Conservation (phyloP, 805 yeast species). For the Saturnispora sekii region DNA sequence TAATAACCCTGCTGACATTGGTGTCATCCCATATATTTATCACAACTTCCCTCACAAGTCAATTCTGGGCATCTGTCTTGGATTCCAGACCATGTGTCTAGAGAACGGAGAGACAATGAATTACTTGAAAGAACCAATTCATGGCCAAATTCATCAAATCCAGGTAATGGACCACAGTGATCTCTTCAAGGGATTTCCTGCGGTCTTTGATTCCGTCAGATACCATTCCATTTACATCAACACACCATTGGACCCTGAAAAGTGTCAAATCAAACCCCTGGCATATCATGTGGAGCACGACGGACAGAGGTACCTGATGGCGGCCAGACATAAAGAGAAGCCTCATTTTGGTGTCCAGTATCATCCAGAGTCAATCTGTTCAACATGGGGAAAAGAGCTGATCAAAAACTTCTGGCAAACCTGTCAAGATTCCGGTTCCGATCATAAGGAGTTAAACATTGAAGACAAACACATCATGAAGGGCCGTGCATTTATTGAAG, state of each 20-base stretch:
- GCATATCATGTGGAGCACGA: constrained; percentile 45
- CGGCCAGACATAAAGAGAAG: constrained; percentile 44
- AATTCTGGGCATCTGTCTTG: constrained; percentile 84
- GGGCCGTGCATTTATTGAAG: constrained; percentile 18
- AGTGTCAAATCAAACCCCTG: constrained; percentile 37
- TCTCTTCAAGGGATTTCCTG: constrained; percentile 34
- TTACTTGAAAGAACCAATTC: constrained; percentile 52
- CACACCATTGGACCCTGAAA: constrained; percentile 9
- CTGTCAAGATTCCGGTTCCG: constrained; percentile 23
- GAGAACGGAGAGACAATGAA: constrained; percentile 45
- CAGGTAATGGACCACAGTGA: constrained; percentile 19
- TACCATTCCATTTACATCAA: constrained; percentile 75
- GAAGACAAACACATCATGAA: constrained; percentile 19
- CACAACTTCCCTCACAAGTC: constrained; percentile 39
- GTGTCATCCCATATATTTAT: constrained; percentile 55
- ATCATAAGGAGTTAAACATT: constrained; percentile 9
- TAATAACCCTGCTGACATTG: constrained; percentile 48
- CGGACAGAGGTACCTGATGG: constrained; percentile 53
- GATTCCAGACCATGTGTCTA: constrained; percentile 75
- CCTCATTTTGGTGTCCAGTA: constrained; percentile 95
- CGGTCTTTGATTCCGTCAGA: constrained; percentile 58
- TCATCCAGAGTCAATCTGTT: constrained; percentile 93
- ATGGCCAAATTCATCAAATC: constrained; percentile 73
- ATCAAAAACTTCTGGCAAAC: constrained; percentile 52
- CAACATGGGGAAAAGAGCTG: constrained; percentile 51